Evolutionary conservation across 768 basidiomycete species (phyloP), one percentile per base, ranked within the genome.

Genomic region (Mycena rosella): DNA sequence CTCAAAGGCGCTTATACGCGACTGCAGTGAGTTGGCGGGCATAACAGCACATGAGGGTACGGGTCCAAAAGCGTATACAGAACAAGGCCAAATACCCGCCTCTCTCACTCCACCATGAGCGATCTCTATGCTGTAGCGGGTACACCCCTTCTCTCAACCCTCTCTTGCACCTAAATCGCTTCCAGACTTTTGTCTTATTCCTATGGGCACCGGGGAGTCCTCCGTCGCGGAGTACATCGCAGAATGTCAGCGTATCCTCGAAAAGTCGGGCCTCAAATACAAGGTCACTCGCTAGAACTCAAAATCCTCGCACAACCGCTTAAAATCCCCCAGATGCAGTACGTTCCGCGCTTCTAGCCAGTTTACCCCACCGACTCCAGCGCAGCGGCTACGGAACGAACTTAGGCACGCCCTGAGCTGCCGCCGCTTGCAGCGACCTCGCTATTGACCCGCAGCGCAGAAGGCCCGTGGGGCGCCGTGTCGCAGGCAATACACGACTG

Each of bases 311-410:
- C 26, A 6, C 40, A 14, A 30, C 2, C n/a, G 27, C 10, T 22
- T 36, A 14, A 42, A 29, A 3, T 22, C 9, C 36, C 26, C 7
- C 70, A 93, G 91, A 87, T 94, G 85, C 92, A 93, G 92, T 89
- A 77, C 85, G 86, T 67, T 32, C 36, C 78, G 17, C 44, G 45
- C 49, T 42, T 58, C 22, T 34, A 24, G n/a, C 11, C 20, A n/a
- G n/a, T n/a, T 14, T 34, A 40, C n/a, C 64, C 47, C 48, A 55
- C 26, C 17, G 57, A 72, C 40, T 22, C 63, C 24, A 42, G 22
- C 51, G 20, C 67, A 95, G 95, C 73, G 95, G 94, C 7, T 98
- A 96, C 74, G 96, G 96, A 24, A 98, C 96, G 1, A 97, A 97
- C 76, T 74, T 97, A 44, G 95, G 93, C 86, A 71, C 48, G 80